Percentiles rank a stretch among this genome's conserved stretches.
Evolutionary conservation across 495 filamentous ascomycete genomes (phyloP).

Genomic region (Annulohypoxylon stygium): DNA sequence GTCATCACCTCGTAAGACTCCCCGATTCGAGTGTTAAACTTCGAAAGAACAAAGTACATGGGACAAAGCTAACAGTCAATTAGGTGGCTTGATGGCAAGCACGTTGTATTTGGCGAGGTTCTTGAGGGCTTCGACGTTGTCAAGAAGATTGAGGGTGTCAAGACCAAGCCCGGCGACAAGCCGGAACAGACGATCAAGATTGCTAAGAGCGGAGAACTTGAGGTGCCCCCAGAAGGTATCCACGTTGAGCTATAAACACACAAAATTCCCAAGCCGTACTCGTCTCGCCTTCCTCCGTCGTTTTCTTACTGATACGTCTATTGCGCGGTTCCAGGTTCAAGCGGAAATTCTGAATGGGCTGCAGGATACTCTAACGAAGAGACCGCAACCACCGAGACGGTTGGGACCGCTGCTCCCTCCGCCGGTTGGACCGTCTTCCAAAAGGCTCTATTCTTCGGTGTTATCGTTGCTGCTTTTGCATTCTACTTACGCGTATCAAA

Average conservation of each 20-base stretch:
- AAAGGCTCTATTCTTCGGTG: constrained; percentile 57
- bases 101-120: constrained; percentile 93
- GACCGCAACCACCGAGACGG: constrained; percentile 32
- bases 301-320: constrained; percentile 52
- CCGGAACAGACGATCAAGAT: constrained; percentile 85
- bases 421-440: constrained; percentile 52
- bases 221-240: constrained; percentile 95
- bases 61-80: constrained; percentile 33
- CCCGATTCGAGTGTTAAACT: neutral
- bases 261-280: constrained; percentile 33
- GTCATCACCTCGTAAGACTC: constrained; percentile 78
- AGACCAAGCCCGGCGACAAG: constrained; percentile 79
- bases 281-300: constrained; percentile 41
- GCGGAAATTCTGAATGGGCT: constrained; percentile 50
- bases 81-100: constrained; percentile 89
- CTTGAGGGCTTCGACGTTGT: constrained; percentile 93
- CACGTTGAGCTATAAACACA: constrained; percentile 89
- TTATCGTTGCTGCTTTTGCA: constrained; percentile 53
- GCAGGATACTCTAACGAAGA: constrained; percentile 45
- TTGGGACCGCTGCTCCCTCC: constrained; percentile 29
- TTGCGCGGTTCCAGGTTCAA: constrained; percentile 43
- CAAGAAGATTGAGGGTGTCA: constrained; percentile 84
- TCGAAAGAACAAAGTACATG: neutral
- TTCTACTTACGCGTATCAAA: constrained; percentile 52
- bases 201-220: constrained; percentile 91